Conservation (phyloP, 1,284 basidiomycete species). For the Cryptococcus sp. region DNA sequence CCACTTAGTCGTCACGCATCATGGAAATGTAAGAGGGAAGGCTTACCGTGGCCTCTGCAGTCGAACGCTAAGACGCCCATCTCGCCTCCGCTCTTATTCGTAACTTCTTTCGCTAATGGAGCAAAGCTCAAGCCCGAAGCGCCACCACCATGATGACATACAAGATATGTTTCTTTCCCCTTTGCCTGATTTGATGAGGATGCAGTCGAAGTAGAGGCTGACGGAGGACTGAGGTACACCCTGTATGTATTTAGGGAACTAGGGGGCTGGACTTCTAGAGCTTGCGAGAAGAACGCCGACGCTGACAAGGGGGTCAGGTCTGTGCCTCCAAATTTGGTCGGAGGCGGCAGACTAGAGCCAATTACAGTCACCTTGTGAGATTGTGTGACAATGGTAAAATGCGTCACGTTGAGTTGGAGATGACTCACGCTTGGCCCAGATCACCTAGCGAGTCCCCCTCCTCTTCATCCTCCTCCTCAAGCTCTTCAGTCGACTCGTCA, state of each 20-base stretch:
- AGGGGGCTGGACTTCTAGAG: slow-evolving; percentile 69
- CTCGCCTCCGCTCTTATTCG: slow-evolving; percentile 64
- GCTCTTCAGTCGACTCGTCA: slow-evolving; percentile 12
- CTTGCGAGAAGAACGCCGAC: slow-evolving; percentile 69
- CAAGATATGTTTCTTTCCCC: slow-evolving; percentile 66
- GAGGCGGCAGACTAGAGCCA: slow-evolving; percentile 47
- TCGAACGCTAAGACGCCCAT: slow-evolving; percentile 83
- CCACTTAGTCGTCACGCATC: too few species aligned
- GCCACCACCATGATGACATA: slow-evolving; percentile 94
- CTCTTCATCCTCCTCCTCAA: slow-evolving; percentile 60
- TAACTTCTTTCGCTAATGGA: slow-evolving; percentile 76
- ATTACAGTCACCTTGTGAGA: not conserved
- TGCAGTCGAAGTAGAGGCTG: not conserved
- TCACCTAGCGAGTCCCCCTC: slow-evolving; percentile 63
- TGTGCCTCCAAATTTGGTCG: slow-evolving; percentile 8
- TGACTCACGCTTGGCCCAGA: slow-evolving; percentile 56
- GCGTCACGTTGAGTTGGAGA: not conserved
- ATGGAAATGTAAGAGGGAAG: not conserved
- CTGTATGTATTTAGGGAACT: slow-evolving; percentile 65
- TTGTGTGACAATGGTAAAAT: slow-evolving; percentile 53
- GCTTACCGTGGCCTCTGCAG: slow-evolving; percentile 82
- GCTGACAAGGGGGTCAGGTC: slow-evolving; percentile 68
- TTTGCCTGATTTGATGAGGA: slow-evolving; percentile 27
- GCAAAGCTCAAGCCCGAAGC: slow-evolving; percentile 88
- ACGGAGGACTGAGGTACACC: slow-evolving; percentile 68